Evolutionary conservation across 306 rosid species (phyloP), one percentile per base, ranked within the genome.

Genomic region (Rosa lucieae): DNA sequence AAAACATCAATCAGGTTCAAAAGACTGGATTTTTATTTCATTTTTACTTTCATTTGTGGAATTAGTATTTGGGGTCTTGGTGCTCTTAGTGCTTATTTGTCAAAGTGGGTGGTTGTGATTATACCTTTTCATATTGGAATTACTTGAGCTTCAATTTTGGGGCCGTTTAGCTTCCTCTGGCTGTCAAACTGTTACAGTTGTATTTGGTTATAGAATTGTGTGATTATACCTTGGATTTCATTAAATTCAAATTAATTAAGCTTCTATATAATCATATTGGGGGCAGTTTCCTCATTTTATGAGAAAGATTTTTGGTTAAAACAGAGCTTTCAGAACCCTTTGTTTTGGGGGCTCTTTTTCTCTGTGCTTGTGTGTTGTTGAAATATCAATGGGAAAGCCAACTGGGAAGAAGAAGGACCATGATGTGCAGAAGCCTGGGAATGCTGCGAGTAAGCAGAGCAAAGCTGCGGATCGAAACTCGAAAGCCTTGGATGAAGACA

Each of bases 381-480:
- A 55, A 75, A n/a, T 43, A 82, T 32, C 80, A 62, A 92, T 94
- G 98, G 98, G 98, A 77, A 94, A 91, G 81, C 97, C 96, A 5
- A 71, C 74, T 8, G 97, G 93, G 63, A 90, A 86, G 84, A 94
- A 86, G 90, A 94, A 89, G 85, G 93, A 88, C 5, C 82, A 75
- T 4, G 88, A 56, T 6, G 77, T 67, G 17, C 82, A 67, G 23
- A 83, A 79, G 86, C 70, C 83, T 37, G 89, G 80, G 40, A 70
- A 77, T 59, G 85, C 83, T 37, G 89, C 78, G 46, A 73, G 79
- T 59, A 88, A 85, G 81, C 73, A 77, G 6, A 76, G 78, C 37
- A 88, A 85, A 72, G 39, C 77, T 18, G 80, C 66, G 13, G 94
- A 87, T 2, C 75, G 86, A 29, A 67, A 84, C 76, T 73, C 94